phyloP scores from a whole-genome alignment of 805 yeast genomes.

The Candida adriatica region DNA sequence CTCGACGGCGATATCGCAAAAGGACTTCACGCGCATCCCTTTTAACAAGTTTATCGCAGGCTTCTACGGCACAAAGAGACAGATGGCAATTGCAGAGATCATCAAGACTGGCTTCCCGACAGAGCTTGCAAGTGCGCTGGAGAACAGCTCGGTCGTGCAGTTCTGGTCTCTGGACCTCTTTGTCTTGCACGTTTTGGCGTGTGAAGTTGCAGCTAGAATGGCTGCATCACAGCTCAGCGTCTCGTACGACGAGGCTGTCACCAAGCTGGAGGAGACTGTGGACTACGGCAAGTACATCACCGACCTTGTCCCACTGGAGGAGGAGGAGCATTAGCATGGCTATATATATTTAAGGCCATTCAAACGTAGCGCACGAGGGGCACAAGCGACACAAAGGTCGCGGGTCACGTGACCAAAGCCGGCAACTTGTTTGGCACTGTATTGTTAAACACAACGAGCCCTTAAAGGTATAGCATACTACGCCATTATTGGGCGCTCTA shows the following conservation, averaged over 20 bases:
- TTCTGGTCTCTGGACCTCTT: conserved; percentile 61
- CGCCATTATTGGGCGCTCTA: too few species aligned
- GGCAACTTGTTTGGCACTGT: too few species aligned
- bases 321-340: too few species aligned
- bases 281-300: conserved; percentile 38
- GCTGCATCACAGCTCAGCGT: conserved; percentile 39
- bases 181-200: conserved; percentile 51
- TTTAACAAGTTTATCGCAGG: conserved; percentile 48
- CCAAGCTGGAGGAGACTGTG: conserved; percentile 37
- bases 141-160: conserved; percentile 38
- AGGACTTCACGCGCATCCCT: conserved; percentile 34
- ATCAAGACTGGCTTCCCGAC: conserved; percentile 30
- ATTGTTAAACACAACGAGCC: too few species aligned
- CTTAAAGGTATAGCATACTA: too few species aligned
- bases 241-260: conserved; percentile 38
- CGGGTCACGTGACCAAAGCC: too few species aligned
- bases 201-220: conserved; percentile 49
- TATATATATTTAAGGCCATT: too few species aligned
- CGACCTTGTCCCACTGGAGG: conserved; percentile 12
- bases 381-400: too few species aligned
- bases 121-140: conserved; percentile 22
- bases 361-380: too few species aligned
- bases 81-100: conserved; percentile 38
- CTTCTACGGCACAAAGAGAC: conserved; percentile 54
- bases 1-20: conserved; percentile 36